Base-by-base conservation (phyloP, 352 stramenopile genomes). In the Thraustotheca clavata region DNA sequence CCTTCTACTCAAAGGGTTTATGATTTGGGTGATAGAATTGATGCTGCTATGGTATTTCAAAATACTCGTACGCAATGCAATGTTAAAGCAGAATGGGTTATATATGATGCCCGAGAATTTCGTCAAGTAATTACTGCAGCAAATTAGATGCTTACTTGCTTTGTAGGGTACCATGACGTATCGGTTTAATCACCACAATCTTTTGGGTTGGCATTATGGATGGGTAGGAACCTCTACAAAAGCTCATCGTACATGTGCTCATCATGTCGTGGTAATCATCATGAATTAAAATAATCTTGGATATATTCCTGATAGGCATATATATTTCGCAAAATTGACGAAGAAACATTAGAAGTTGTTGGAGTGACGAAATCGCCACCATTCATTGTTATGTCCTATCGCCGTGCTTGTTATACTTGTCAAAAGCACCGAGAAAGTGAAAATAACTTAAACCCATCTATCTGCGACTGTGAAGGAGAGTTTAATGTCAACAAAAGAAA, bases 181-280 rank as follows among this genome's bases (percentile, higher is more conserved):
- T 29, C 57, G 29, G 18, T 65, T 65, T 20, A 65, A 65, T 29
- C 38, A 65, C 24, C 31, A 65, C 29, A 65, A 65, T 27, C 16
- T 35, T 18, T 31, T 65, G 18, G 57, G 57, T 9, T 65, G 57
- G 57, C 57, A 65, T 20, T 65, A 65, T 29, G 38, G 57, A 26
- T 65, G 57, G 57, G 38, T 65, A 12, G 57, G 57, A 18, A 50
- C 57, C 29, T 65, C 57, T 9, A 65, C 57, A 11, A 47, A 65
- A 12, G 57, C 57, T 14, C 57, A 65, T n/a, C 57, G 57, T n/a
- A 48, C 57, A 9, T 39, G 27, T 16, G 20, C 38, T 11, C 57
- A 65, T 41, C 41, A 29, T n/a, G 14, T 65, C 7, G 57, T 65
- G 27, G 57, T 65, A 54, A 3, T 26, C 43, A 14, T 14, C 11